These are phyloP conservation scores for Calonectria pauciramosa DNA, from an alignment of 2,329 filamentous ascomycete genomes.

Conservation along the genomic window DNA sequence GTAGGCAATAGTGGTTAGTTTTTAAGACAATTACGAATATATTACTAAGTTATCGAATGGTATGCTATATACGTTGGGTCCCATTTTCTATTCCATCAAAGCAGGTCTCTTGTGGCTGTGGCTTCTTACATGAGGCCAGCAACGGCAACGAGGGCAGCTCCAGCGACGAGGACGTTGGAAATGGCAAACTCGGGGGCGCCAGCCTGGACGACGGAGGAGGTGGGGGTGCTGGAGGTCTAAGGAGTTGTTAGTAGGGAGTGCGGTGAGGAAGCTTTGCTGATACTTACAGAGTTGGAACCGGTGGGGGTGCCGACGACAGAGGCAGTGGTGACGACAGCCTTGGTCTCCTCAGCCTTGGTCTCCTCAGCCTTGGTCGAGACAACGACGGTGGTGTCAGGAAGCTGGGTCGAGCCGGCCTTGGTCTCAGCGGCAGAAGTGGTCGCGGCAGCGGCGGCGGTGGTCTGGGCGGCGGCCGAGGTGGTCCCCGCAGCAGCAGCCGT, in stretches of 20 bases:
- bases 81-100: not conserved
- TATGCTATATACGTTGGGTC: constrained; percentile 7
- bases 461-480: constrained; percentile 17
- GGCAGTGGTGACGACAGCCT: not conserved
- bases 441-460: constrained; percentile 2
- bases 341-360: constrained; percentile 3
- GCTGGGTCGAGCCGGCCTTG: too few relatives aligned
- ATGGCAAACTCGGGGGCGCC: constrained; percentile 27
- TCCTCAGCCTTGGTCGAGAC: constrained; percentile 3
- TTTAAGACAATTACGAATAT: constrained; percentile 24
- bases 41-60: constrained; percentile 21
- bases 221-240: constrained; percentile 28
- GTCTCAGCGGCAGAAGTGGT: constrained; percentile 20
- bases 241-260: not conserved
- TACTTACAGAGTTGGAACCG: constrained; percentile 30
- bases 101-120: not conserved
- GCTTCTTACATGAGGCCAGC: constrained; percentile 29
- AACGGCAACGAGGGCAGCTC: constrained; percentile 30
- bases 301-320: constrained; percentile 6
- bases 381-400: constrained; percentile 5
- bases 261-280: too few relatives aligned
- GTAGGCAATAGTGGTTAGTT: constrained; percentile 14
- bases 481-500: constrained; percentile 30
- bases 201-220: constrained; percentile 19
- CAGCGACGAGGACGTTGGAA: constrained; percentile 25